Conservation (phyloP, 2,329 filamentous ascomycete species). For the Chrysoporthe deuterocubensis region DNA sequence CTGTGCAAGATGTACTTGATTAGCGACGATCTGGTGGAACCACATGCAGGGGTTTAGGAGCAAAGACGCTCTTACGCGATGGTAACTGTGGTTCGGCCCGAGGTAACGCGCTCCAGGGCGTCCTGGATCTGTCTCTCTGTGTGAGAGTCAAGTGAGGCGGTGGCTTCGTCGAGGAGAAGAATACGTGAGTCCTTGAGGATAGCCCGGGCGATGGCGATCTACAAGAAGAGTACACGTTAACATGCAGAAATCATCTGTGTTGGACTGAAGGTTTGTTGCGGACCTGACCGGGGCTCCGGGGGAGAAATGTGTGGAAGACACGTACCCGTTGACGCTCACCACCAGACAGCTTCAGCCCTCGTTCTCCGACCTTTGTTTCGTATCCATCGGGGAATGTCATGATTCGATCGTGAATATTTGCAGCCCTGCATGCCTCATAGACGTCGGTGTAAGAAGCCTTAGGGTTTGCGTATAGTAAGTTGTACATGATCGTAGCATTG, state of each 20-base stretch:
- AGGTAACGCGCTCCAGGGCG: constrained; percentile 31
- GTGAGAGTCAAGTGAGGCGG: constrained; percentile 86
- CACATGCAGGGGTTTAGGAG: neutral
- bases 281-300: neutral
- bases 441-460: constrained; percentile 80
- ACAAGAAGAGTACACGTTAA: neutral
- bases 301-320: neutral
- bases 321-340: constrained; percentile 83
- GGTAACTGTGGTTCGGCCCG: constrained; percentile 56
- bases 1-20: constrained; percentile 35
- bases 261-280: neutral
- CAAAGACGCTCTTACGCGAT: constrained; percentile 45
- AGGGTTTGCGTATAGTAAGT: constrained; percentile 86
- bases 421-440: constrained; percentile 79
- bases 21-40: neutral
- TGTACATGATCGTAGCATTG: constrained; percentile 95
- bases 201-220: constrained; percentile 83
- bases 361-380: constrained; percentile 87
- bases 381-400: constrained; percentile 87
- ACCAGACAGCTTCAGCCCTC: constrained; percentile 83
- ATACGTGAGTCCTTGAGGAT: constrained; percentile 91
- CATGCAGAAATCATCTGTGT: neutral
- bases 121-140: constrained; percentile 93
- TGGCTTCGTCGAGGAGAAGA: constrained; percentile 92
- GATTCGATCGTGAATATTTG: constrained; percentile 92